Evolutionary conservation across 129 eudicot species (phyloP).

Genomic region (Chrysanthemum lavandulifolium): DNA sequence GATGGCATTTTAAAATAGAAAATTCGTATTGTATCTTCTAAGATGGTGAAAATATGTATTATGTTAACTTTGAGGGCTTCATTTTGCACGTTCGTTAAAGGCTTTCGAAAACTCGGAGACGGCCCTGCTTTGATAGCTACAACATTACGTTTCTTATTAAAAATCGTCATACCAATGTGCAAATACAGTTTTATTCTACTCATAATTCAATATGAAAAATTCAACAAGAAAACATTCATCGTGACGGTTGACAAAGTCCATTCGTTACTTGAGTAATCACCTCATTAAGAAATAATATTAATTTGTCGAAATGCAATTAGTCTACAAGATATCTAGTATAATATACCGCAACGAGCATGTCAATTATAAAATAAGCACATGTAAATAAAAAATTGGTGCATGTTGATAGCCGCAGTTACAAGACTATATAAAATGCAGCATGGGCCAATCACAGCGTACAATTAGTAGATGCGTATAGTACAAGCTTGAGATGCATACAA

Average conservation of each 20-base stretch:
- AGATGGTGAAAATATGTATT: too few relatives aligned
- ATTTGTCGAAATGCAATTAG: background rate
- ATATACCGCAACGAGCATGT: background rate
- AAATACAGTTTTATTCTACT: background rate
- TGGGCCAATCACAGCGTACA: background rate
- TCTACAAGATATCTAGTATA: background rate
- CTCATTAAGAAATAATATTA: background rate
- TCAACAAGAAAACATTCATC: background rate
- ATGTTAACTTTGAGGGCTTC: too few relatives aligned
- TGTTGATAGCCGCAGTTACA: background rate
- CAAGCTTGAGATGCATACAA: constrained; percentile 7
- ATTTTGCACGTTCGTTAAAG: too few relatives aligned
- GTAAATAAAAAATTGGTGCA: background rate
- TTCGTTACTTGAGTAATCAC: background rate
- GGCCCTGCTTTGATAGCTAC: background rate
- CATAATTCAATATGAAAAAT: background rate
- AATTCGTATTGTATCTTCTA: too few relatives aligned
- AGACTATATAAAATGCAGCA: background rate
- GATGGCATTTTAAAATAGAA: too few relatives aligned
- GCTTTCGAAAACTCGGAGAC: background rate
- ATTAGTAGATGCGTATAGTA: constrained; percentile 8
- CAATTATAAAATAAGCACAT: background rate
- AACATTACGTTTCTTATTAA: too few relatives aligned
- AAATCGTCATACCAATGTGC: too few relatives aligned
- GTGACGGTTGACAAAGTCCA: background rate